phyloP scores from a whole-genome alignment of 768 basidiomycete species.

The Amanita pallidorosea region DNA sequence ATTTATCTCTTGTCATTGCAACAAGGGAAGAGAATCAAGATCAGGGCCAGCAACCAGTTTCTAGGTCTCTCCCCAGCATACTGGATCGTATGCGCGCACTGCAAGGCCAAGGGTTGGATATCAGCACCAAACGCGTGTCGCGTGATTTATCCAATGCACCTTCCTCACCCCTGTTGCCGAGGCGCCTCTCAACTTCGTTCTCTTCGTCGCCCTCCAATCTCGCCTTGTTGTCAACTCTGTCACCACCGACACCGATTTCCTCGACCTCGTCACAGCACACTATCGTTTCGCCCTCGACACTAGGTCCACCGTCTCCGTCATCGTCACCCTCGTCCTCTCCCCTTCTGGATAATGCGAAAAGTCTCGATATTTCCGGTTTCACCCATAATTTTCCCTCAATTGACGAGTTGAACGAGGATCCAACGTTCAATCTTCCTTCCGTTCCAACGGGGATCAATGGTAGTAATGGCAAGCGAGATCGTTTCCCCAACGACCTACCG shows the following conservation, averaged over 20 bases:
- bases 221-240: constrained; percentile 9
- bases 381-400: constrained; percentile 65
- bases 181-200: constrained; percentile 19
- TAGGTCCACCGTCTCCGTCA: constrained; percentile 70
- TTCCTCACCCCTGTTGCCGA: constrained; percentile 31
- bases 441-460: constrained; percentile 30
- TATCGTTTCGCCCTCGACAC: constrained; percentile 56
- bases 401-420: constrained; percentile 58
- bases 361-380: constrained; percentile 42
- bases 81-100: constrained; percentile 74
- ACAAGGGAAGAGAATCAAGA: constrained; percentile 7
- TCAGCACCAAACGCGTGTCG: constrained; percentile 48
- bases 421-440: constrained; percentile 36
- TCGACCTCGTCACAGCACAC: constrained; percentile 43
- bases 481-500: constrained; percentile 17
- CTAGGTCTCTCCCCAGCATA: constrained; percentile 53
- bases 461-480: constrained; percentile 12
- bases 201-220: neutral
- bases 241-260: constrained; percentile 23
- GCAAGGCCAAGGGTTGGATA: constrained; percentile 58
- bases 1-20: neutral
- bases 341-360: constrained; percentile 21
- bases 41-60: constrained; percentile 26
- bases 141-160: constrained; percentile 36
- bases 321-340: constrained; percentile 63